These are phyloP conservation scores for Botryotinia globosa DNA, from an alignment of 2,329 filamentous ascomycete species.

Conservation along the genomic window DNA sequence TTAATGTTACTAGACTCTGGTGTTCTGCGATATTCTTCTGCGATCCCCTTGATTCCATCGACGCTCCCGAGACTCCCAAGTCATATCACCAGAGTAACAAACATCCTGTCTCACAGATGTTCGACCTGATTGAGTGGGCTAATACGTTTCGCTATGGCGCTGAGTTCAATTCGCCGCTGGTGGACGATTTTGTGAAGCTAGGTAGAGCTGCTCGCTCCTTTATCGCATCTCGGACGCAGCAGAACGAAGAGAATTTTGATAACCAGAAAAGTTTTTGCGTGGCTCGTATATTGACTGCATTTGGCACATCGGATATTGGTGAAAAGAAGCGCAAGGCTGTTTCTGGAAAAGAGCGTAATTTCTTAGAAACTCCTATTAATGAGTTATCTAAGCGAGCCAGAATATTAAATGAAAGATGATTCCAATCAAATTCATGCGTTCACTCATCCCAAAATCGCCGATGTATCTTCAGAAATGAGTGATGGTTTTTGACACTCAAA, in stretches of 20 bases:
- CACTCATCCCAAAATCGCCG: background rate
- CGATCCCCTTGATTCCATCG: background rate
- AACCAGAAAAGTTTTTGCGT: background rate
- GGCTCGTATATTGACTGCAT: background rate
- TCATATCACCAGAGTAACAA: background rate
- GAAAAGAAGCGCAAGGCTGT: slow-evolving; percentile 1
- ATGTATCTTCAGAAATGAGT: background rate
- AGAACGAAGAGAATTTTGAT: background rate
- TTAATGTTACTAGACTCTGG: background rate
- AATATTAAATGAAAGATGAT: background rate
- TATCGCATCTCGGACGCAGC: background rate
- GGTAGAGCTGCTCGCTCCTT: background rate
- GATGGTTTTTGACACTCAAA: background rate
- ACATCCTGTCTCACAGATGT: background rate
- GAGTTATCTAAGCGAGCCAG: background rate
- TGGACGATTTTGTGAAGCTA: background rate
- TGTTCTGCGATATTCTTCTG: background rate
- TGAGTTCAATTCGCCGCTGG: background rate
- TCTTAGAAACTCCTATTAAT: background rate
- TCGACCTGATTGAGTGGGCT: background rate
- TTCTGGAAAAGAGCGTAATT: background rate
- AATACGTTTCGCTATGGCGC: background rate
- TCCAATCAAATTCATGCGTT: background rate
- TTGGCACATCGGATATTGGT: background rate
- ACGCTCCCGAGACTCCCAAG: background rate